Evolutionary conservation across 306 rosid species (phyloP).

Genomic region (Bauhinia variegata): DNA sequence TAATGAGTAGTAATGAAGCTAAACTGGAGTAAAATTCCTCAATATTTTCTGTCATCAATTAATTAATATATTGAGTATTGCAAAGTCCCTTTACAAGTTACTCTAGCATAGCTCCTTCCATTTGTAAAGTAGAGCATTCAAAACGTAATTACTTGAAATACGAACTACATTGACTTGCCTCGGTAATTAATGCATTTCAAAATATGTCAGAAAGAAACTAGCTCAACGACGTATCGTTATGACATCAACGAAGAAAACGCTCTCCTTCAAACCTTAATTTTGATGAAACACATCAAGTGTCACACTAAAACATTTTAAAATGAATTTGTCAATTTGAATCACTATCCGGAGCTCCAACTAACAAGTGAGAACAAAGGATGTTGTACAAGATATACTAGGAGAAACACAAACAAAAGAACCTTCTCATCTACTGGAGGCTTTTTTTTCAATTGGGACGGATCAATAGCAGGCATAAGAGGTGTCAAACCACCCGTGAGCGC

Average conservation of each 20-base stretch:
- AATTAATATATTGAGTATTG: neutral
- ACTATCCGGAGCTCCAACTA: slow-evolving; percentile 1
- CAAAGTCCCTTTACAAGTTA: neutral
- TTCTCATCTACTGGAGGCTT: slow-evolving; percentile 73
- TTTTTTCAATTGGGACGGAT: slow-evolving; percentile 71
- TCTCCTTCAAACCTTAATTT: slow-evolving; percentile 4
- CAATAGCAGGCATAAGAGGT: slow-evolving; percentile 87
- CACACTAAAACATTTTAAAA: neutral
- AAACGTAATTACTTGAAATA: neutral
- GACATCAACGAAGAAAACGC: neutral
- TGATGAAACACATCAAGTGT: neutral
- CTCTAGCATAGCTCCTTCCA: slow-evolving; percentile 11
- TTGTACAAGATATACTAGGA: neutral
- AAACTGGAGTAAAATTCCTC: too few species aligned
- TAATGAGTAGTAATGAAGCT: too few species aligned
- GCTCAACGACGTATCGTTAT: neutral
- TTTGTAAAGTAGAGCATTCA: neutral
- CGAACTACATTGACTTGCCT: neutral
- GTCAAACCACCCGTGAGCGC: slow-evolving; percentile 96
- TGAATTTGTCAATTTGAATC: neutral
- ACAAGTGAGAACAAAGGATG: neutral
- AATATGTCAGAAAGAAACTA: neutral
- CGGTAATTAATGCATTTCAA: too few species aligned
- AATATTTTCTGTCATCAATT: neutral
- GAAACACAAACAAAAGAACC: slow-evolving; percentile 41